Evolutionary conservation across 2,329 filamentous ascomycete genomes (phyloP).

Genomic region (Aspergillus niger): DNA sequence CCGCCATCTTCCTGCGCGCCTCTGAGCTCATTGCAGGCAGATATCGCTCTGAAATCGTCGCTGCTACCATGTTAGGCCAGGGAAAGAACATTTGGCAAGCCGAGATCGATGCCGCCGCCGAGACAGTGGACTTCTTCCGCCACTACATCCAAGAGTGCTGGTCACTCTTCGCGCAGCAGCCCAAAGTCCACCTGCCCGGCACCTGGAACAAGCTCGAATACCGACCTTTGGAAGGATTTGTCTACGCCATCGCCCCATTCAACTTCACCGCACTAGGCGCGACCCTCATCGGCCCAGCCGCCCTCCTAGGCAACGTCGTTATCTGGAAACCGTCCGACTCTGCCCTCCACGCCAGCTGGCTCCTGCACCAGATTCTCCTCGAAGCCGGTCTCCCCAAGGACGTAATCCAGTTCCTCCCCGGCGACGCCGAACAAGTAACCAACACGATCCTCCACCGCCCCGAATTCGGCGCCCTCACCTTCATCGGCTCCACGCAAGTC

Average conservation of each 20-base stretch:
- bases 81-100: conserved; percentile 99
- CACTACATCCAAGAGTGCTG: conserved; percentile 91
- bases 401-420: conserved; percentile 91
- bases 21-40: conserved; percentile 86
- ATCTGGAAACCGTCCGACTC: conserved; percentile 91
- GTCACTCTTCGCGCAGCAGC: conserved; percentile 84
- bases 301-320: conserved; percentile 88
- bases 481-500: conserved; percentile 86
- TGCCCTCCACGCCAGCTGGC: conserved; percentile 82
- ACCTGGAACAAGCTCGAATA: conserved; percentile 66
- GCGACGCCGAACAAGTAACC: conserved; percentile 81
- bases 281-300: conserved; percentile 81
- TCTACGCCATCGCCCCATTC: conserved; percentile 91
- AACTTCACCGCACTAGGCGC: conserved; percentile 95
- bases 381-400: conserved; percentile 86
- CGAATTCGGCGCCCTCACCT: conserved; percentile 85
- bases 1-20: conserved; percentile 91
- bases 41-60: conserved; percentile 95
- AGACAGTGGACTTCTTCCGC: conserved; percentile 86
- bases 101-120: conserved; percentile 94
- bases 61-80: conserved; percentile 90
- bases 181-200: conserved; percentile 69
- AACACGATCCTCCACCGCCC: conserved; percentile 71
- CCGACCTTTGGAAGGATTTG: conserved; percentile 89
- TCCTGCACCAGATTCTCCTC: conserved; percentile 83